Evolutionary conservation across 148 eudicot genomes (phyloP).

Genomic region (Vaccinium darrowii): DNA sequence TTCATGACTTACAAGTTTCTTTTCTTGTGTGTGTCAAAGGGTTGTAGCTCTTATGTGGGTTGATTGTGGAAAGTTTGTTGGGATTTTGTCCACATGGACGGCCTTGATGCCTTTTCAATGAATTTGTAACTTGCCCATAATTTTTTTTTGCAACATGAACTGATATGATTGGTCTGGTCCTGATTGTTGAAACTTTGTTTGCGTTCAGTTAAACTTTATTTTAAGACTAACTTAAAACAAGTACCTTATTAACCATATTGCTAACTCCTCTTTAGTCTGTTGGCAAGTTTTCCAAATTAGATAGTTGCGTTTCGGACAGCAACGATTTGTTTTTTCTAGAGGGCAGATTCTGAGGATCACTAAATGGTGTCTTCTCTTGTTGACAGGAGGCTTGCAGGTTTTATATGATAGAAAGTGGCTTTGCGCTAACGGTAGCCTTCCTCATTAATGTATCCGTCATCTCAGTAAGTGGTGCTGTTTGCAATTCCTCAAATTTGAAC

Average conservation of each 20-base stretch:
- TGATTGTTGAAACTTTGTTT: background rate
- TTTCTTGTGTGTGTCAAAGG: background rate
- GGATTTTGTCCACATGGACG: background rate
- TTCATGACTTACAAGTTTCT: background rate
- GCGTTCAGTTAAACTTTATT: background rate
- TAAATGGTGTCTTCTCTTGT: conserved; percentile 5
- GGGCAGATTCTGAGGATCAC: background rate
- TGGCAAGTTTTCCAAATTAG: too few species aligned
- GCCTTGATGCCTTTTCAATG: too few species aligned
- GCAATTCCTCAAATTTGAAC: conserved; percentile 64
- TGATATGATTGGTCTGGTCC: background rate
- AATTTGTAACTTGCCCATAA: too few species aligned
- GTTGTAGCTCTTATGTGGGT: background rate
- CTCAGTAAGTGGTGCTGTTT: conserved; percentile 93
- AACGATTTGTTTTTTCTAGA: too few species aligned
- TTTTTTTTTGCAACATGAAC: too few species aligned
- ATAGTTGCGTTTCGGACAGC: too few species aligned
- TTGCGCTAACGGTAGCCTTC: conserved; percentile 80
- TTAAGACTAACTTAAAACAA: too few species aligned
- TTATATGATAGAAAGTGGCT: conserved; percentile 87
- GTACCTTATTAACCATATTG: too few species aligned
- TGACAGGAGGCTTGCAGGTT: conserved; percentile 94
- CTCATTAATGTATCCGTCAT: conserved; percentile 88
- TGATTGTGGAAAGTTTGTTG: background rate
- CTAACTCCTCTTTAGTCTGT: too few species aligned